A percentile compares a stretch with the other conserved stretches of the same genome.
Evolutionary conservation across 129 eudicot species (phyloP).

Genomic region (Flaveria brownii): DNA sequence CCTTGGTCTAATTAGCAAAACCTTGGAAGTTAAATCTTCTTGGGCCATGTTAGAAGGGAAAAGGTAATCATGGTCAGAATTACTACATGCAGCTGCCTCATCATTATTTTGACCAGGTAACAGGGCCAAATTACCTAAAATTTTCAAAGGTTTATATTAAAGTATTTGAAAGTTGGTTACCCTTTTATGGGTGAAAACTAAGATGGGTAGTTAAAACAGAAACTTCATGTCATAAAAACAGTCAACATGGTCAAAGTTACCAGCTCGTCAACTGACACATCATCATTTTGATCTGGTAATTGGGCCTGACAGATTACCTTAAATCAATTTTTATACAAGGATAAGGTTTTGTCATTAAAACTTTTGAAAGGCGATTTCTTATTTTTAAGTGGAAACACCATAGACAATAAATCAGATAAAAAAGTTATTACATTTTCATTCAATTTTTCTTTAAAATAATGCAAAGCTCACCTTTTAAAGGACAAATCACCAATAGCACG

Average conservation of each 20-base stretch:
- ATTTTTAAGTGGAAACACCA: background rate
- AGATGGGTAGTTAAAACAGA: background rate
- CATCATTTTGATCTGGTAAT: constrained; percentile 12
- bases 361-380: background rate
- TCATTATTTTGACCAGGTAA: background rate
- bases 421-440: background rate
- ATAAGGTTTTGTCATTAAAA: background rate
- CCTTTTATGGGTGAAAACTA: constrained; percentile 9
- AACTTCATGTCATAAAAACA: background rate
- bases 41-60: background rate
- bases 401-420: constrained; percentile 2
- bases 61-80: background rate
- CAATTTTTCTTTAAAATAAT: background rate
- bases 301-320: background rate
- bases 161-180: background rate
- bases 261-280: background rate
- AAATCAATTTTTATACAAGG: too few species aligned
- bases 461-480: constrained; percentile 65
- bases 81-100: background rate
- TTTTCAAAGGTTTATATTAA: background rate
- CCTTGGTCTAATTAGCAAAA: background rate
- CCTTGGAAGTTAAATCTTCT: background rate
- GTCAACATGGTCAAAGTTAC: background rate
- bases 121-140: background rate
- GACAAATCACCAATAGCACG: constrained; percentile 92